Conservation (phyloP, 2,329 filamentous ascomycete genomes). For the Sporothrix sp. region DNA sequence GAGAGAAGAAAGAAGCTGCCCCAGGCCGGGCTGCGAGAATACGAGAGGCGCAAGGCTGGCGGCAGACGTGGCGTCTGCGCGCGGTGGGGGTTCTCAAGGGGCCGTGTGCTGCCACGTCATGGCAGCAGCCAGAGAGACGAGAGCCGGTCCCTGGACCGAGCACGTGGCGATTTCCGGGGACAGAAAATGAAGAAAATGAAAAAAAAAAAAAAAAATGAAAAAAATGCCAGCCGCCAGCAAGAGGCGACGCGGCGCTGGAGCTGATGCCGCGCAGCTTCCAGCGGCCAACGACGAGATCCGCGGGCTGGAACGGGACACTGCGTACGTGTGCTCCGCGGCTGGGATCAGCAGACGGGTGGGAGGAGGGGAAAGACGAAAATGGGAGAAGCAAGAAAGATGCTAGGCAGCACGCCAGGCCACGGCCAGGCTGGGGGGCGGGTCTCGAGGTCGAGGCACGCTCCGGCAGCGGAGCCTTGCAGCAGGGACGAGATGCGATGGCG, state of each 20-base stretch:
- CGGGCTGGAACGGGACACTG: not conserved
- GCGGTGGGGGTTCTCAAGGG: not conserved
- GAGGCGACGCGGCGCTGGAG: not conserved
- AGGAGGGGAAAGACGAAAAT: not conserved
- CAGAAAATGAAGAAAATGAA: too few relatives aligned
- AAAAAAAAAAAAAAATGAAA: not conserved
- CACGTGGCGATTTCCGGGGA: constrained; percentile 6
- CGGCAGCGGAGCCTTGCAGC: constrained; percentile 1
- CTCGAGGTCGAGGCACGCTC: not conserved
- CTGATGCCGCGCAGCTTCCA: not conserved
- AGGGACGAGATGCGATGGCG: not conserved
- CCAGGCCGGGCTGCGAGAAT: not conserved
- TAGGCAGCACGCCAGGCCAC: not conserved
- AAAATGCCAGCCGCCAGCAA: not conserved
- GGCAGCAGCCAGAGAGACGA: not conserved
- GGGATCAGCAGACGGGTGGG: not conserved
- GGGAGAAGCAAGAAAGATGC: not conserved
- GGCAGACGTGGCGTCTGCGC: not conserved
- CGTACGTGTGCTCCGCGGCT: not conserved
- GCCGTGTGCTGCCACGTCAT: constrained; percentile 1
- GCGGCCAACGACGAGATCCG: not conserved
- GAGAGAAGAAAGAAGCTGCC: not conserved
- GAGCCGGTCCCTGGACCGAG: not conserved
- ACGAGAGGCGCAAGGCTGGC: not conserved
- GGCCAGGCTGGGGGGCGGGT: not conserved